Evolutionary conservation across 495 filamentous ascomycete genomes (phyloP).

Genomic region (Wilcoxina mikolae): DNA sequence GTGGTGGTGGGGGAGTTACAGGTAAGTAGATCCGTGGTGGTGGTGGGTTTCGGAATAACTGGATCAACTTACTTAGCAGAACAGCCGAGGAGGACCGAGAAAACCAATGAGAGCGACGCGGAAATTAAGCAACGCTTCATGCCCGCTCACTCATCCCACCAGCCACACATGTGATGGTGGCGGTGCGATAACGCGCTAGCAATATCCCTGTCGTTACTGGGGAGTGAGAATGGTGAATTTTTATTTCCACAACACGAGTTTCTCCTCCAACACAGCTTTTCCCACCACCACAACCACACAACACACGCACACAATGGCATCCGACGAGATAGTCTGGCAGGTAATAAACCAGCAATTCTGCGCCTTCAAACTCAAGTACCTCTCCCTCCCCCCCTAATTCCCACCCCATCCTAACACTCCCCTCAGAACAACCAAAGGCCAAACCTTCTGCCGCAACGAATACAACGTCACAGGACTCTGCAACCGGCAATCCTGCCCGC

Average conservation of each 20-base stretch:
- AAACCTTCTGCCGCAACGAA: slow-evolving; percentile 93
- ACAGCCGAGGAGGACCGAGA: neutral
- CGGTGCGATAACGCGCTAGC: too few species aligned
- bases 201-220: too few species aligned
- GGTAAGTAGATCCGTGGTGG: slow-evolving; percentile 12
- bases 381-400: slow-evolving; percentile 9
- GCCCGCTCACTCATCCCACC: too few species aligned
- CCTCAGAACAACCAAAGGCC: slow-evolving; percentile 66
- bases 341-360: slow-evolving; percentile 94
- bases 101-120: neutral
- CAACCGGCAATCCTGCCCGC: slow-evolving; percentile 85
- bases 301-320: slow-evolving; percentile 40
- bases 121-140: neutral
- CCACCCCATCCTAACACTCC: slow-evolving; percentile 8
- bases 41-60: neutral
- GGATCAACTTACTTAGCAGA: neutral
- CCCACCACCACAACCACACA: neutral
- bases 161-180: too few species aligned
- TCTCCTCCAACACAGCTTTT: too few species aligned
- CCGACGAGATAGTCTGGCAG: slow-evolving; percentile 97
- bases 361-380: slow-evolving; percentile 87
- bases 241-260: too few species aligned
- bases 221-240: too few species aligned
- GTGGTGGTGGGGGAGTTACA: slow-evolving; percentile 28
- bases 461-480: slow-evolving; percentile 88